These are phyloP conservation scores for Aureobasidium sp. DNA, from an alignment of 2,329 filamentous ascomycete genomes.

Conservation along the genomic window DNA sequence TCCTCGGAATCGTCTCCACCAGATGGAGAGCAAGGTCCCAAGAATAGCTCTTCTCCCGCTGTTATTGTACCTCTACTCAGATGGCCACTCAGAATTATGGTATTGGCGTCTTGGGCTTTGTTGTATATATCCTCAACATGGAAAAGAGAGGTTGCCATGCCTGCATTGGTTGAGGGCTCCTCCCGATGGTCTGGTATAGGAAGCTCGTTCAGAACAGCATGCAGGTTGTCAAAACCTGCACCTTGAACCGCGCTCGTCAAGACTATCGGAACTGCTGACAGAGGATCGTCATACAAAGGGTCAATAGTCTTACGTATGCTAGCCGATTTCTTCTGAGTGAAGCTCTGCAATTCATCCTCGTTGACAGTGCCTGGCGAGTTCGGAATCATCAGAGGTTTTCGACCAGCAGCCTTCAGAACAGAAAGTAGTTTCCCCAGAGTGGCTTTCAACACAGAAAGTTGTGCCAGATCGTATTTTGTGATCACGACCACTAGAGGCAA, in stretches of 20 bases:
- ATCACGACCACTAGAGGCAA: slow-evolving; percentile 75
- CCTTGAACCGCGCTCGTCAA: slow-evolving; percentile 83
- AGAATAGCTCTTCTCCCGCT: slow-evolving; percentile 67
- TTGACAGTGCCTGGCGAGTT: slow-evolving; percentile 22
- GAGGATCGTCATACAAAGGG: slow-evolving; percentile 41
- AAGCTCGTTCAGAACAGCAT: slow-evolving; percentile 70
- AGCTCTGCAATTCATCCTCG: slow-evolving; percentile 47
- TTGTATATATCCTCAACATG: slow-evolving; percentile 88
- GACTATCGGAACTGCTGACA: slow-evolving; percentile 66
- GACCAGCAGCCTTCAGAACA: slow-evolving; percentile 66
- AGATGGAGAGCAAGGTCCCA: slow-evolving; percentile 59
- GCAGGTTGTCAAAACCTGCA: slow-evolving; percentile 69
- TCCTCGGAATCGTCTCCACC: slow-evolving; percentile 31
- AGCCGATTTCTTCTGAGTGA: slow-evolving; percentile 50
- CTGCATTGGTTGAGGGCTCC: background rate
- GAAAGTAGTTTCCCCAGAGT: slow-evolving; percentile 69
- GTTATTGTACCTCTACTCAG: slow-evolving; percentile 71
- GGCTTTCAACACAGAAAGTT: slow-evolving; percentile 60
- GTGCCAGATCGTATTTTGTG: slow-evolving; percentile 85
- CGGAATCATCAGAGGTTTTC: slow-evolving; percentile 64
- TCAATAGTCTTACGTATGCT: slow-evolving; percentile 53
- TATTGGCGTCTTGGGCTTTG: slow-evolving; percentile 36
- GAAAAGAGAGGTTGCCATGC: slow-evolving; percentile 42
- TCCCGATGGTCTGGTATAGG: slow-evolving; percentile 49
- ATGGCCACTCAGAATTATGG: slow-evolving; percentile 70